Base-by-base conservation (phyloP, 805 yeast species). In the Yarrowia bubula region DNA sequence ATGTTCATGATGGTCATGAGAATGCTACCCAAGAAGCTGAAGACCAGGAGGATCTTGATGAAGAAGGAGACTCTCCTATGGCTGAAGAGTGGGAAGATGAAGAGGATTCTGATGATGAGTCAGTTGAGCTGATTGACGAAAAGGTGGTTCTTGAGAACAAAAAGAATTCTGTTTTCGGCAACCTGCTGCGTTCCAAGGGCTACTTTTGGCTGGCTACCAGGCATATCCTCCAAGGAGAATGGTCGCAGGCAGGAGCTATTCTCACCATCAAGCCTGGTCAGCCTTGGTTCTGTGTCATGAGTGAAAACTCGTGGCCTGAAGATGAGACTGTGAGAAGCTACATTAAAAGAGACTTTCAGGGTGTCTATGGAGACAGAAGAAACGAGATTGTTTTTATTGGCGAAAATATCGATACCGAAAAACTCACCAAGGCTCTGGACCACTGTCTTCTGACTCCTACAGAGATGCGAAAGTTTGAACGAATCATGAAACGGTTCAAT, bases 311-410 rank as follows among this genome's bases (percentile, higher is more conserved):
- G 31, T 71, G 75, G 68, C 79, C 81, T 8, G 71, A 68, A 8
- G 75, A 75, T 22, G 70, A 71, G 10, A 76, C 72, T 8, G 75
- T 79, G 15, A 67, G 65, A n/a, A 67, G 67, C 37, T 68, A 75
- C 13, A 75, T 79, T 31, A 71, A 75, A 53, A 69, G 70, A 31
- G 82, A 80, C 57, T 76, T 79, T 70, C 68, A 75, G 50, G 80
- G 79, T 1, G 71, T 73, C 32, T 74, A 72, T 67, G 83, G 82
- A 3, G 83, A 81, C 65, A 74, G 83, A 50, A 71, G 81, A 48
- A 79, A 81, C 66, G 83, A 81, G 67, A 66, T 81, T 28, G 83
- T 81, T 1, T 77, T 80, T 65, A 80, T 81, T 66, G 83, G 83
- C 1, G 70, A 78, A 17, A 70, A 73, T 11, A 68, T 80, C 5